These are phyloP conservation scores for Rubroboletus pulcherrimus DNA, from an alignment of 768 basidiomycete species.

Conservation along the genomic window DNA sequence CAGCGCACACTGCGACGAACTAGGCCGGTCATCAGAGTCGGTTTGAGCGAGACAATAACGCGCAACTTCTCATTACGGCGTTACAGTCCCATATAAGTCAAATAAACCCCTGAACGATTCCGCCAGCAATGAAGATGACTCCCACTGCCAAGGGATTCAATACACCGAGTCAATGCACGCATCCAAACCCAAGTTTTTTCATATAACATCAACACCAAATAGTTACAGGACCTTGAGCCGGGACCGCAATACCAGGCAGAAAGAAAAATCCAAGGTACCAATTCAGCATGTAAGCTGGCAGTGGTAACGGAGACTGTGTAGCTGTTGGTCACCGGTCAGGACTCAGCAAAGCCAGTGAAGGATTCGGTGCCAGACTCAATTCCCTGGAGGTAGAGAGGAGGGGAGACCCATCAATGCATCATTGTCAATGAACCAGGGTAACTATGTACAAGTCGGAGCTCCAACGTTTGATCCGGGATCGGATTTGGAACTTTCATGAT, in stretches of 20 bases:
- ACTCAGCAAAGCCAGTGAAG: slow-evolving; percentile 49
- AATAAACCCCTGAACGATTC: slow-evolving; percentile 12
- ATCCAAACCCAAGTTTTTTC: no score
- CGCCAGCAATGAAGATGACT: not conserved
- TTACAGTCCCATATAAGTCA: not conserved
- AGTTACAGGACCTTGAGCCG: not conserved
- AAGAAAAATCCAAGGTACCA: not conserved
- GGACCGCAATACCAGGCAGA: not conserved
- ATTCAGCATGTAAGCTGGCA: not conserved
- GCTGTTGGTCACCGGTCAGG: slow-evolving; percentile 37
- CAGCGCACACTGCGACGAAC: slow-evolving; percentile 1
- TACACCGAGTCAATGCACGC: not conserved
- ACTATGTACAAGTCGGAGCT: not conserved
- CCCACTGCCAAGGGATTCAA: not conserved
- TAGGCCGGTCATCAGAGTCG: not conserved
- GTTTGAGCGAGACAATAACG: slow-evolving; percentile 26
- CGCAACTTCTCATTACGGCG: not conserved
- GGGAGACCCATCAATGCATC: slow-evolving; percentile 39
- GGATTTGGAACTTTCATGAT: no score
- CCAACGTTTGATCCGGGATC: not conserved
- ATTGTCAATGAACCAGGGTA: slow-evolving; percentile 44
- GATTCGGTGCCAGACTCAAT: slow-evolving; percentile 57
- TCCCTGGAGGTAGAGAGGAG: slow-evolving; percentile 46
- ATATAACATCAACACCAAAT: not conserved
- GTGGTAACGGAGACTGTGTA: slow-evolving; percentile 39